Evolutionary conservation across 2,329 filamentous ascomycete species (phyloP), one percentile per base, ranked within the genome.

Genomic region (Beauveria caledonica): DNA sequence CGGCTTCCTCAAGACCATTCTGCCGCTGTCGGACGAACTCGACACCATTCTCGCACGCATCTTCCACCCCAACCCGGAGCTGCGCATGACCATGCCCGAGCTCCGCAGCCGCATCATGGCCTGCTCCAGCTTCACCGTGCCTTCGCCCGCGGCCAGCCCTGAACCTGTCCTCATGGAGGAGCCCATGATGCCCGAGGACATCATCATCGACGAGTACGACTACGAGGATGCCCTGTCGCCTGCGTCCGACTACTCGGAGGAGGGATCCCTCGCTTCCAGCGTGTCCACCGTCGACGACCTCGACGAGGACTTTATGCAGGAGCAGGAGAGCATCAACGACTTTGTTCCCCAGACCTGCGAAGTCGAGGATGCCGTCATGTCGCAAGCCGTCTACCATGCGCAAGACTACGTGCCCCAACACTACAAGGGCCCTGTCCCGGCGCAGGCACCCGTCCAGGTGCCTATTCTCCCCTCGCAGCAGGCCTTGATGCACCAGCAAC

Each of bases 1-100:
- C 63, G 87, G 88, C 70, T 99, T 97, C 74, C 79, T 99, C 66
- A 89, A 92, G 79, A 89, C 91, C 64, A 99, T 99, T 68, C 82
- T 99, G 61, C 93, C 94, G 23, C 77, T 99, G 69, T 92, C 94
- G 60, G 82, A 90, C 71, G 92, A 97, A 71, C 81, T 97, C 72
- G 92, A 97, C 77, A 80, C 84, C 71, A 95, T 99, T 65, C 77
- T 99, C 68, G 86, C 86, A 66, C 85, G 88, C 69, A 89, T 97
- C 68, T 99, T 99, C 74, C 87, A 93, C 70, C 85, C 86, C 73
- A 87, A 94, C 74, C 92, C 94, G 61, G 82, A 86, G 68, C 85
- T 90, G 72, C 83, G 94, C 73, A 92, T 96, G 70, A 87, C 86
- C 60, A 82, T 99, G 64, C 76, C 85, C 60, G 89, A 96, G 75